phyloP scores from a whole-genome alignment of 106 monocot species.

The Triglochin maritima region DNA sequence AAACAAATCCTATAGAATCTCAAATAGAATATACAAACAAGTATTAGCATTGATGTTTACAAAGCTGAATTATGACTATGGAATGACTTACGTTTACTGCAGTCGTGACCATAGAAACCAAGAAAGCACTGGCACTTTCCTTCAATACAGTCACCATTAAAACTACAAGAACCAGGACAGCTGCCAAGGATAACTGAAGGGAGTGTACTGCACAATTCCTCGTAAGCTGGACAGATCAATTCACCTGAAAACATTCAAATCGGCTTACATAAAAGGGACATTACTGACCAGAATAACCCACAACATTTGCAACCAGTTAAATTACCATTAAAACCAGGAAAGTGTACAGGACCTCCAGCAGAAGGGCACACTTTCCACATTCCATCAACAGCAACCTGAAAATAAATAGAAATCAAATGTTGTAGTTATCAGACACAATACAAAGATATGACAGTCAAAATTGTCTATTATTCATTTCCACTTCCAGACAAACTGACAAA shows the following conservation, averaged over 20 bases:
- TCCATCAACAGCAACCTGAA: constrained; percentile 92
- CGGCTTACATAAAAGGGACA: too few relatives aligned
- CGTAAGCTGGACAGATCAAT: constrained; percentile 88
- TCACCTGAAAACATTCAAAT: constrained; percentile 44
- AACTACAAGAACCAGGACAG: constrained; percentile 65
- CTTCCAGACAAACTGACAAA: too few relatives aligned
- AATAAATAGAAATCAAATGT: too few relatives aligned
- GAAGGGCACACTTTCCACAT: constrained; percentile 81
- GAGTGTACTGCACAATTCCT: constrained; percentile 58
- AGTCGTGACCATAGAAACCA: constrained; percentile 88
- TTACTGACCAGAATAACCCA: not conserved
- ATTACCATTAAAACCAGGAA: constrained; percentile 90
- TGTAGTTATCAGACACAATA: too few relatives aligned
- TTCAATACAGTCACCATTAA: constrained; percentile 85
- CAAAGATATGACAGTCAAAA: too few relatives aligned
- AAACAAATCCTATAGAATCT: too few relatives aligned
- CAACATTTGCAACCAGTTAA: not conserved
- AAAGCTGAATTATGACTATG: not conserved
- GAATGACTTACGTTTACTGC: constrained; percentile 57
- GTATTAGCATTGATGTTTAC: too few relatives aligned
- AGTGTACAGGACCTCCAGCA: constrained; percentile 85
- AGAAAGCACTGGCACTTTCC: constrained; percentile 87
- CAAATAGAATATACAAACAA: too few relatives aligned
- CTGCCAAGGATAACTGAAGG: constrained; percentile 43
- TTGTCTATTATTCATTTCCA: too few relatives aligned